These are phyloP conservation scores for Lachancea mirantina DNA, from an alignment of 805 yeast species.

Conservation along the genomic window DNA sequence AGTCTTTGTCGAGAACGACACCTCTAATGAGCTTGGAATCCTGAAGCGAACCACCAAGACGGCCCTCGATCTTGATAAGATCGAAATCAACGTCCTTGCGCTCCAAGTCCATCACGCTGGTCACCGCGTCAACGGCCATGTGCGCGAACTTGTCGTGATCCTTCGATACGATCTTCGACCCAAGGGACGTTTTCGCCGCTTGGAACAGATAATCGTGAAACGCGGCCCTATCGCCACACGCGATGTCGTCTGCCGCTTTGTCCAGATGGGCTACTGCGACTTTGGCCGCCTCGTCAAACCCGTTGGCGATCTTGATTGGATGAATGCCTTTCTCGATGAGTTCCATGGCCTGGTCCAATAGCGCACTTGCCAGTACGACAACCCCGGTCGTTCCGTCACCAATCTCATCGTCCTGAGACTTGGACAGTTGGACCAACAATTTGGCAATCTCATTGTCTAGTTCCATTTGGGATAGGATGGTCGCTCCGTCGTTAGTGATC, in stretches of 20 bases:
- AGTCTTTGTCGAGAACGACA: slow-evolving; percentile 90
- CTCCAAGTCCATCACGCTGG: slow-evolving; percentile 83
- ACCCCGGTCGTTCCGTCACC: slow-evolving; percentile 99
- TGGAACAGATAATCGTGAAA: slow-evolving; percentile 54
- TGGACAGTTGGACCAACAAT: slow-evolving; percentile 84
- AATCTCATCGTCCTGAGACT: slow-evolving; percentile 94
- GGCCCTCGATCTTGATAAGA: slow-evolving; percentile 89
- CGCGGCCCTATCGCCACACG: slow-evolving; percentile 22
- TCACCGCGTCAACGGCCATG: slow-evolving; percentile 95
- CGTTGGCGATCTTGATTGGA: slow-evolving; percentile 94
- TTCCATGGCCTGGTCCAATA: slow-evolving; percentile 89
- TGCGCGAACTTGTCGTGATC: slow-evolving; percentile 88
- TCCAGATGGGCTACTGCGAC: slow-evolving; percentile 78
- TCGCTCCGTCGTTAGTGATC: slow-evolving; percentile 97
- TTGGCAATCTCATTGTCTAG: slow-evolving; percentile 94
- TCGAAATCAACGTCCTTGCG: slow-evolving; percentile 96
- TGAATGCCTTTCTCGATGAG: slow-evolving; percentile 95
- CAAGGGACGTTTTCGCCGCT: slow-evolving; percentile 92
- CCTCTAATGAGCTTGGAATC: slow-evolving; percentile 85
- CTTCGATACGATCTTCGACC: slow-evolving; percentile 92
- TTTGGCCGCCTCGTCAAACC: slow-evolving; percentile 94
- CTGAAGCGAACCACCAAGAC: slow-evolving; percentile 88
- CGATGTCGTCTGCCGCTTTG: slow-evolving; percentile 59
- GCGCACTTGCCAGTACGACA: slow-evolving; percentile 90
- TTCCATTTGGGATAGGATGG: slow-evolving; percentile 93